Conservation (phyloP, 164 flowering plant species). For the Stephania yunnanensis region DNA sequence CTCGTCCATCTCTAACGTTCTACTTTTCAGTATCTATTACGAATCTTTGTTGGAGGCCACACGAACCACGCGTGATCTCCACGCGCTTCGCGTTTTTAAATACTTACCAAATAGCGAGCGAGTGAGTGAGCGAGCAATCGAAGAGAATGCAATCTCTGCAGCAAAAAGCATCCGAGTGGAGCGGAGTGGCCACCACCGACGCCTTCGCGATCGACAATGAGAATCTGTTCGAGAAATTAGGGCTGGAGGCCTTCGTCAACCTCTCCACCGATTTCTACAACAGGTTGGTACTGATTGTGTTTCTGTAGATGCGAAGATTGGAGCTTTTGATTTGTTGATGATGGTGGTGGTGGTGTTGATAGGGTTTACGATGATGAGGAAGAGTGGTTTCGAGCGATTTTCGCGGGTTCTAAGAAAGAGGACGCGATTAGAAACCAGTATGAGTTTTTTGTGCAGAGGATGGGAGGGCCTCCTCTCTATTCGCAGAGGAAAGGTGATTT, state of each 20-base stretch:
- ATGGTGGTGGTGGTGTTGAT: neutral
- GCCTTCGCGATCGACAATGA: constrained; percentile 78
- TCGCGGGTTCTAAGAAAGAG: constrained; percentile 72
- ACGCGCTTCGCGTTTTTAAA: neutral
- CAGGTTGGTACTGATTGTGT: constrained; percentile 31
- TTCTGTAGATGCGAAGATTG: neutral
- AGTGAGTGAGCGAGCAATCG: neutral
- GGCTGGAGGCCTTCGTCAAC: constrained; percentile 70
- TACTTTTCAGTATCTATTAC: neutral
- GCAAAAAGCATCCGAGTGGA: constrained; percentile 81
- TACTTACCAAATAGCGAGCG: too few relatives aligned
- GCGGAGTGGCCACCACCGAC: constrained; percentile 56
- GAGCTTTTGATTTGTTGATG: neutral
- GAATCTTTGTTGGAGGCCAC: neutral
- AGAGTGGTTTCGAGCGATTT: constrained; percentile 89
- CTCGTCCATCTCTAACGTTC: too few relatives aligned
- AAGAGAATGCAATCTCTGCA: constrained; percentile 69
- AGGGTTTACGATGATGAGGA: constrained; percentile 96
- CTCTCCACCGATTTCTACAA: constrained; percentile 88
- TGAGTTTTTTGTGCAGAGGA: constrained; percentile 91
- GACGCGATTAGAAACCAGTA: constrained; percentile 91
- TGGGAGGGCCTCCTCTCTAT: constrained; percentile 92
- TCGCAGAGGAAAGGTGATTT: constrained; percentile 70
- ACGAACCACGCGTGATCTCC: constrained; percentile 1
- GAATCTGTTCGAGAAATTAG: constrained; percentile 62